Evolutionary conservation across 768 basidiomycete genomes (phyloP).

Genomic region (Coprinopsis sp.): DNA sequence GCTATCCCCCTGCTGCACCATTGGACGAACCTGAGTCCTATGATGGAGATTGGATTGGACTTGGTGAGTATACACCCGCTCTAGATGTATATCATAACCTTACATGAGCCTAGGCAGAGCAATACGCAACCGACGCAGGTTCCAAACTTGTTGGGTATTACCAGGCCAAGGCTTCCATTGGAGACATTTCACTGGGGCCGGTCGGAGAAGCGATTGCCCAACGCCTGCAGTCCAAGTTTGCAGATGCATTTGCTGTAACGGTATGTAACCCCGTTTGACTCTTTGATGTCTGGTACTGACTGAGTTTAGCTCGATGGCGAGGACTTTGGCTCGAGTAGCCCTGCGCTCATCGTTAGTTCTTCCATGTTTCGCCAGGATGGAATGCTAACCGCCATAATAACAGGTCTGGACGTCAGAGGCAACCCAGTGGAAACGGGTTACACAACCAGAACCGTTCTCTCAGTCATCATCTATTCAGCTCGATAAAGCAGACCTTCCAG

Average conservation of each 20-base stretch:
- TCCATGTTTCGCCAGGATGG: neutral
- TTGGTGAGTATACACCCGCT: slow-evolving; percentile 41
- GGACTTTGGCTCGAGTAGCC: slow-evolving; percentile 45
- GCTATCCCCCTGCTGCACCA: slow-evolving; percentile 77
- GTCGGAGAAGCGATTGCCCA: slow-evolving; percentile 61
- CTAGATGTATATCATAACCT: neutral
- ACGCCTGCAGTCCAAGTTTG: slow-evolving; percentile 50
- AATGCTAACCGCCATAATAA: neutral
- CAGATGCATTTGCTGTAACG: slow-evolving; percentile 63
- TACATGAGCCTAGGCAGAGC: slow-evolving; percentile 42
- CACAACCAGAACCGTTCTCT: slow-evolving; percentile 38
- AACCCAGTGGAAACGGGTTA: slow-evolving; percentile 45
- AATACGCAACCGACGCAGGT: slow-evolving; percentile 51
- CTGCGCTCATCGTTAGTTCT: slow-evolving; percentile 54
- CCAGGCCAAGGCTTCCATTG: slow-evolving; percentile 63
- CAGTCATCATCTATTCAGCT: slow-evolving; percentile 44
- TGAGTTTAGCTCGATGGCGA: slow-evolving; percentile 45
- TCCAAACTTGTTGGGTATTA: slow-evolving; percentile 68
- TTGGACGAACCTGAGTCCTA: slow-evolving; percentile 79
- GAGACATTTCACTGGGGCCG: slow-evolving; percentile 56
- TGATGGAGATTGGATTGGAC: slow-evolving; percentile 84
- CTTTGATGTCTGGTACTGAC: slow-evolving; percentile 1
- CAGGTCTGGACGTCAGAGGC: slow-evolving; percentile 50
- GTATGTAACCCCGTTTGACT: slow-evolving; percentile 33
- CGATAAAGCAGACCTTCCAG: slow-evolving; percentile 38